Conservation (phyloP, 2,329 filamentous ascomycete species). For the Geosmithia flava region DNA sequence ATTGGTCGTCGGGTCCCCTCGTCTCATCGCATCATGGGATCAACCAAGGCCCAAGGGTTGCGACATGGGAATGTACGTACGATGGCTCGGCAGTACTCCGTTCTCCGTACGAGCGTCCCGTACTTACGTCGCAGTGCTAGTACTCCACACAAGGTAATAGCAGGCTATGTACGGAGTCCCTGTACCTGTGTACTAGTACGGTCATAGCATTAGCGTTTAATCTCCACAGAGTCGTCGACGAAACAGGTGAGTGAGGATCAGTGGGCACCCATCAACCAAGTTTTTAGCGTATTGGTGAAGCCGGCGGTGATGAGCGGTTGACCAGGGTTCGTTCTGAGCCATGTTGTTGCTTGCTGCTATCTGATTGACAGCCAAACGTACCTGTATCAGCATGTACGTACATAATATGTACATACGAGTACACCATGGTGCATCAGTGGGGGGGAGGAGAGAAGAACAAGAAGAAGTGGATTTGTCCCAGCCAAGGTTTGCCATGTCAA, state of each 20-base stretch:
- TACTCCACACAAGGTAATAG: not conserved
- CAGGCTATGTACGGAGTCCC: not conserved
- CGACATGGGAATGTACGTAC: not conserved
- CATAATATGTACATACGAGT: not conserved
- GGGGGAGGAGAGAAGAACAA: too few species aligned
- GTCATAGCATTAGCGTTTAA: not conserved
- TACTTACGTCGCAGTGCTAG: not conserved
- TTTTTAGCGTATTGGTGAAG: not conserved
- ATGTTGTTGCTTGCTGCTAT: not conserved
- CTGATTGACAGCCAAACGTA: not conserved
- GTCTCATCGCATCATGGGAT: not conserved
- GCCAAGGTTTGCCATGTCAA: not conserved
- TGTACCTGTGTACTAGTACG: too few species aligned
- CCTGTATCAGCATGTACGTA: not conserved
- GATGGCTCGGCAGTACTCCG: not conserved
- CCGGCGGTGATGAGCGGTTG: constrained; percentile 1
- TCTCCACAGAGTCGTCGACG: not conserved
- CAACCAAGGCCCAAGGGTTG: not conserved
- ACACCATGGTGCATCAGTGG: not conserved
- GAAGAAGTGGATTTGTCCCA: not conserved
- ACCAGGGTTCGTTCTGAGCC: not conserved
- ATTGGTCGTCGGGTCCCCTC: not conserved
- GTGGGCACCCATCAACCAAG: not conserved
- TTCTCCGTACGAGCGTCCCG: not conserved
- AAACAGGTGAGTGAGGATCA: constrained; percentile 1